These are phyloP conservation scores for Sarocladium oryzae DNA, from an alignment of 2,329 filamentous ascomycete species.

Conservation along the genomic window DNA sequence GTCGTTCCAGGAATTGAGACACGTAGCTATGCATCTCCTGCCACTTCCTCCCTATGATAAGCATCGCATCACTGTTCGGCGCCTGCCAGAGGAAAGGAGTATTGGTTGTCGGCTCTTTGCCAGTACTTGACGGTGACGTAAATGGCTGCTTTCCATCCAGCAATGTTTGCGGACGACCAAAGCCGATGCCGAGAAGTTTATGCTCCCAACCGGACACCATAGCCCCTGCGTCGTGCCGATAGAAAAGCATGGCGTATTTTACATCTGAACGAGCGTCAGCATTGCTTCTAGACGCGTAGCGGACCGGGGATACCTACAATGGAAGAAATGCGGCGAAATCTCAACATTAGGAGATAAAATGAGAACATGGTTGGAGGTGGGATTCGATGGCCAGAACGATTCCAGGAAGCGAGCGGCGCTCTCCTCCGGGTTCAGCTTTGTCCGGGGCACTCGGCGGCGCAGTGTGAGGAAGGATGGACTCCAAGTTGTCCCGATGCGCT, in stretches of 20 bases:
- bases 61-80: slow-evolving; percentile 72
- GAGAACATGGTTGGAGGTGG: slow-evolving; percentile 66
- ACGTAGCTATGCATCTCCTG: slow-evolving; percentile 76
- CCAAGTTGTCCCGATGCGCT: slow-evolving; percentile 28
- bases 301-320: slow-evolving; percentile 46
- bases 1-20: slow-evolving; percentile 49
- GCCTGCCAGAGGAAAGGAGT: slow-evolving; percentile 74
- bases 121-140: neutral
- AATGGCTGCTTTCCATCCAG: slow-evolving; percentile 43
- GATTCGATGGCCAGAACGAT: slow-evolving; percentile 73
- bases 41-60: slow-evolving; percentile 86
- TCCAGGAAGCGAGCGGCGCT: slow-evolving; percentile 73
- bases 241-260: slow-evolving; percentile 70
- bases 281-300: neutral
- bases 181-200: slow-evolving; percentile 68
- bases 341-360: slow-evolving; percentile 77
- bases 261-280: slow-evolving; percentile 44
- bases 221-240: slow-evolving; percentile 58
- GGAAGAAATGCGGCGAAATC: slow-evolving; percentile 73
- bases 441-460: slow-evolving; percentile 63
- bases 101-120: slow-evolving; percentile 21
- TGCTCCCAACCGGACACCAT: slow-evolving; percentile 38
- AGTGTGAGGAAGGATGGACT: slow-evolving; percentile 56
- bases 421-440: slow-evolving; percentile 57
- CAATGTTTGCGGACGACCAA: slow-evolving; percentile 62